Base-by-base conservation (phyloP, 179 eudicot species). In the Corrigiola litoralis region DNA sequence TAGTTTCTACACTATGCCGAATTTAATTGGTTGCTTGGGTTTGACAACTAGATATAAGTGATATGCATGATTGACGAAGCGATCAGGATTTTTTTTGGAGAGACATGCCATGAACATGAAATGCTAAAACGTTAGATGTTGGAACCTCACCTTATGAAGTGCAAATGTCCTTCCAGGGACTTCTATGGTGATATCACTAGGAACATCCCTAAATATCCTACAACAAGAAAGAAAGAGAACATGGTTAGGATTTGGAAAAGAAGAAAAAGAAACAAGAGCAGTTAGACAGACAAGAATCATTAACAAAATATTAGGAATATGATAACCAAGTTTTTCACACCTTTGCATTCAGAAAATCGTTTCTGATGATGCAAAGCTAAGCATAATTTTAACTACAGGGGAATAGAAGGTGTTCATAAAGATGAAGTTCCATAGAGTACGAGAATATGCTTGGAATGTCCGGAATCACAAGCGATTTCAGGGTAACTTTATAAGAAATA, bases 121-220 rank as follows among this genome's bases (percentile, higher is more conserved):
- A 8, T 20, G 11, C 50, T 8, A 28, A 10, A 25, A 13, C 27
- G 9, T 6, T 16, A 12, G 8, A 2, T 18, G 40, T 23, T 17
- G 24, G 17, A 63, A 57, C 32, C 67, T 75, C 65, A 85, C 95
- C 90, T 86, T 90, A 41, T 90, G 97, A 72, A 90, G 82, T 11
- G 92, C 73, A 74, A 85, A 90, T 60, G 82, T 71, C 23, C 80
- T 84, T 29, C 92, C 95, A 67, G 71, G 77, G 49, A 85, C 90
- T 72, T 85, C 90, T 20, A 90, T 84, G 11, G 82, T 85, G 61
- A 89, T 89, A 67, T 89, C 95, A 63, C 96, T 89, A 2, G 95
- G 96, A 57, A 89, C 91, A 75, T 89, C 95, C 48, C 83, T 82
- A 53, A 88, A 88, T 54, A 86, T 84, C 89, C 95, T 88, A 67